Percentiles rank a stretch among this genome's conserved stretches.
Conservation (phyloP, 305 asterid species). For the Fraxinus nigra region DNA sequence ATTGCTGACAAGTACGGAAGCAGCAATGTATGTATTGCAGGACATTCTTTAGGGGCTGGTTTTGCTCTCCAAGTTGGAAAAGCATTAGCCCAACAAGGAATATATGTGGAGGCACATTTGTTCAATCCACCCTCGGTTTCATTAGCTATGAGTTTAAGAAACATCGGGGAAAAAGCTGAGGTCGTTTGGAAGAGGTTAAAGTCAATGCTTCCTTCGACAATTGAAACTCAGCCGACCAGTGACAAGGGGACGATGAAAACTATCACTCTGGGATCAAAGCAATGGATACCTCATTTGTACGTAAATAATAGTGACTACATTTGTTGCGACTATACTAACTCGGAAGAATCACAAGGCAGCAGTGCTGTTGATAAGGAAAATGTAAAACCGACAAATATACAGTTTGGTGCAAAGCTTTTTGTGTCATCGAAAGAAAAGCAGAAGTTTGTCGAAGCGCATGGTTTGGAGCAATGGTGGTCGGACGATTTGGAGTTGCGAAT, state of each 20-base stretch:
- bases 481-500: constrained; percentile 76
- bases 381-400: constrained; percentile 32
- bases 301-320: constrained; percentile 91
- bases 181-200: constrained; percentile 64
- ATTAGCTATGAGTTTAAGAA: constrained; percentile 73
- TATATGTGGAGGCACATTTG: constrained; percentile 86
- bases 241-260: constrained; percentile 26
- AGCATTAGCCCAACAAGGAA: constrained; percentile 80
- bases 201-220: constrained; percentile 53
- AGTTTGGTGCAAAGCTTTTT: constrained; percentile 71
- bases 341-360: constrained; percentile 36
- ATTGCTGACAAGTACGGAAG: constrained; percentile 74
- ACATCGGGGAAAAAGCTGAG: constrained; percentile 72
- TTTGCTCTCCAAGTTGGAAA: constrained; percentile 96
- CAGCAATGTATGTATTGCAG: constrained; percentile 67
- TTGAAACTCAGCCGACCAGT: constrained; percentile 20
- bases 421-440: constrained; percentile 84
- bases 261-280: constrained; percentile 46
- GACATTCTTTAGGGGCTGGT: constrained; percentile 95
- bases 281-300: constrained; percentile 83
- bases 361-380: constrained; percentile 59
- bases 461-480: constrained; percentile 99
- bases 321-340: constrained; percentile 79
- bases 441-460: constrained; percentile 91
- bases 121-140: constrained; percentile 98